Base-by-base conservation (phyloP, 768 basidiomycete genomes). In the Suillus weaverae region DNA sequence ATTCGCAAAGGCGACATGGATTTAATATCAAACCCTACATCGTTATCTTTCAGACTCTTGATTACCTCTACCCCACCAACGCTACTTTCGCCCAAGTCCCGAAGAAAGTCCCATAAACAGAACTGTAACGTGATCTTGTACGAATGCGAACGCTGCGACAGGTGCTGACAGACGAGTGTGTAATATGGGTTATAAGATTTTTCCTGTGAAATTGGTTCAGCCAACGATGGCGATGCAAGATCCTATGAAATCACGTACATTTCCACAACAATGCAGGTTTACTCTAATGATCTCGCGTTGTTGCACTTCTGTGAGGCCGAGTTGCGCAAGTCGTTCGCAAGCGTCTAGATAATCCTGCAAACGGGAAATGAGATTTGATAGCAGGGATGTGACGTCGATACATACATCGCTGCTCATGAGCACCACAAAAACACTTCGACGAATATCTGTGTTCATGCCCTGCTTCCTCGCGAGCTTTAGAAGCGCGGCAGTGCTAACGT, bases 381-480 rank as follows among this genome's bases (percentile, higher is more conserved):
- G 10, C 14, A 1, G 22, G 9, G 30, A 33, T 33, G 0, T 6
- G n/a, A 60, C 6, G 14, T 33, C 7, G 6, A 50, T 26, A 78
- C 89, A 68, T 72, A 97, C 97, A 72, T 97, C 94, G 69, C 93
- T 92, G 72, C 92, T 97, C 95, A 99, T 97, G 41, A 99, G 78
- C 14, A 96, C 90, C 18, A 95, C 88, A 72, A 99, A 99, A 61
- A 98, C 89, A 62, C 91, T 89, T 66, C 94, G 82, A 43, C 97
- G 85, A 44, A 98, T 89, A 70, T 98, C 97, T 2, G 96, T 98
- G 72, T 99, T 99, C 97, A 99, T 99, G 26, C 97, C 97, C 74
- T 99, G 97, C 73, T 89, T 90, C 69, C 87, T 84, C 5, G 97
- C 97, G n/a, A 99, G 83, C 69, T 89, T 90, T 44, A 90, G 68